Evolutionary conservation across 1,284 basidiomycete genomes (phyloP).

Genomic region (Tremellales sp.): DNA sequence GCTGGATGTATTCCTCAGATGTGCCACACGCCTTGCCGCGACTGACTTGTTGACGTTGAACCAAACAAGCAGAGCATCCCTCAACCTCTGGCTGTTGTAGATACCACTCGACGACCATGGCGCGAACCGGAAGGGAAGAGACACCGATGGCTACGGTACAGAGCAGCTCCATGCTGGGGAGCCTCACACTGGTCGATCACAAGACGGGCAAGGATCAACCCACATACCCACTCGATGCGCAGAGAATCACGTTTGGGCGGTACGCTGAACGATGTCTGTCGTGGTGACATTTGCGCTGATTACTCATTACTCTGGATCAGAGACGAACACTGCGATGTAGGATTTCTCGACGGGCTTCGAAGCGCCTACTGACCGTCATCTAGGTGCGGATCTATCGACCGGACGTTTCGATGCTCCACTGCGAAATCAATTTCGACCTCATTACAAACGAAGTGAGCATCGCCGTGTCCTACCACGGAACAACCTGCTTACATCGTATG

Average conservation of each 20-base stretch:
- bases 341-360: constrained; percentile 1
- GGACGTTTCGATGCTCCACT: constrained; percentile 46
- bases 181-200: constrained; percentile 29
- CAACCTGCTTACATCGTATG: not conserved
- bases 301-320: too few relatives aligned
- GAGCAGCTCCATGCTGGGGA: constrained; percentile 19
- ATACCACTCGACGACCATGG: too few relatives aligned
- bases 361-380: constrained; percentile 2
- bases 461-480: not conserved
- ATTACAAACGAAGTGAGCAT: constrained; percentile 31
- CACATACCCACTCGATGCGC: constrained; percentile 33
- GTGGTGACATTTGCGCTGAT: too few relatives aligned
- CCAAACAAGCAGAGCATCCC: too few relatives aligned
- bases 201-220: constrained; percentile 30
- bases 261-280: constrained; percentile 10
- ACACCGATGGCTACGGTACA: not conserved
- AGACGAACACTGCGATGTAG: constrained; percentile 41
- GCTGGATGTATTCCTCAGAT: too few relatives aligned
- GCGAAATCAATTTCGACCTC: constrained; percentile 43
- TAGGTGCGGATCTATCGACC: constrained; percentile 44
- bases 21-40: too few relatives aligned
- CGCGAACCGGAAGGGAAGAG: not conserved
- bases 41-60: too few relatives aligned
- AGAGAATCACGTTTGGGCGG: constrained; percentile 40
- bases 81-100: too few relatives aligned